These are phyloP conservation scores for Heliamphora pulchella DNA, from an alignment of 179 eudicot species.

Conservation along the genomic window DNA sequence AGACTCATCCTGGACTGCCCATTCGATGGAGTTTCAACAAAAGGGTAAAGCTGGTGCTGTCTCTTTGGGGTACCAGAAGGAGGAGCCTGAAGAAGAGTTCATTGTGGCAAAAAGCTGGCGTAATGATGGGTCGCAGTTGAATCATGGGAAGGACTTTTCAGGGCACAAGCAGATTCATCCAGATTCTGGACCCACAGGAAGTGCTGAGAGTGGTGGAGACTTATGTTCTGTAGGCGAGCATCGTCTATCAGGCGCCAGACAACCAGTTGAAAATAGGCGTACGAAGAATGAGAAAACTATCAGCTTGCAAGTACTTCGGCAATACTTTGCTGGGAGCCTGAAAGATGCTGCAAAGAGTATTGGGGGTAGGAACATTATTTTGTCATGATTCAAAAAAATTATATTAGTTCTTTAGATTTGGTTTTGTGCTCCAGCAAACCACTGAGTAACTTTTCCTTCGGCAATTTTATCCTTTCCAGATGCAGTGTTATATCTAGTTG, in stretches of 20 bases:
- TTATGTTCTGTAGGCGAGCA: constrained; percentile 30
- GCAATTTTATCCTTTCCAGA: not conserved
- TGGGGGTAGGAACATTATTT: constrained; percentile 50
- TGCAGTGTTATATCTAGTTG: not conserved
- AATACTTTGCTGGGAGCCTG: constrained; percentile 80
- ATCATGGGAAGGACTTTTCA: constrained; percentile 25
- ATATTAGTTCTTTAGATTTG: not conserved
- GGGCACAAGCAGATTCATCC: constrained; percentile 28
- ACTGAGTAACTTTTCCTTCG: not conserved
- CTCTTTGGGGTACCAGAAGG: constrained; percentile 35
- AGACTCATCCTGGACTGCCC: constrained; percentile 45
- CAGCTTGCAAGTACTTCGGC: constrained; percentile 62
- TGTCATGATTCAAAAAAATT: not conserved
- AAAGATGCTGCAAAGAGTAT: constrained; percentile 87
- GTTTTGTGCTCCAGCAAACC: not conserved
- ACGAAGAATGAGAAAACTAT: constrained; percentile 66
- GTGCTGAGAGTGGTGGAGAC: constrained; percentile 28
- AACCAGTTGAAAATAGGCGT: constrained; percentile 43
- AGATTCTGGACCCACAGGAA: constrained; percentile 31
- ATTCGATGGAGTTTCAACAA: constrained; percentile 38
- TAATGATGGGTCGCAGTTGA: constrained; percentile 23
- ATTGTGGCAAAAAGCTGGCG: constrained; percentile 36
- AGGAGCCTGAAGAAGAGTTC: constrained; percentile 46
- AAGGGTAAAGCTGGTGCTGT: constrained; percentile 45
- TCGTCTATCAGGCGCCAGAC: constrained; percentile 23